Evolutionary conservation across 2,329 filamentous ascomycete genomes (phyloP), one percentile per base, ranked within the genome.

Genomic region (Penicillium sp.): DNA sequence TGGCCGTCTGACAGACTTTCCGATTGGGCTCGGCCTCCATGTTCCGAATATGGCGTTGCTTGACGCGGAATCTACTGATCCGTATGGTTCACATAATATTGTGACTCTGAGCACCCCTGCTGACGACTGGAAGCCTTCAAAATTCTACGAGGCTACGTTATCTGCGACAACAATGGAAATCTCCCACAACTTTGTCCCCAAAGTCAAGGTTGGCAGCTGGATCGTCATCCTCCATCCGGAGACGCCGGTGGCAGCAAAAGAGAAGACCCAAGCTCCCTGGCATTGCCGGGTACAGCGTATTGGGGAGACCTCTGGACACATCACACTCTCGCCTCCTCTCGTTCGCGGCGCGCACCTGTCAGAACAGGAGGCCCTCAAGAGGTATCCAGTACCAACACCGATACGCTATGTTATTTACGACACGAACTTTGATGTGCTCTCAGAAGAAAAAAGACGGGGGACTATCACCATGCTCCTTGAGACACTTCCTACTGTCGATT

Each of bases 1-100:
- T 10, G 64, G 53, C 13, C 64, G 68, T 15, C 75, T 89, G 28
- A 79, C 78, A 38, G 82, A 86, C 57, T 85, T 88, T 55, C 87
- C 88, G 0, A 79, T 76, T 40, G 87, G 87, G 1, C 81, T 89
- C 56, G 82, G 81, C 22, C 70, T 89, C 45, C 80, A 76, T 53
- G 82, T 88, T 5, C 85, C 86, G 12, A 12, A 59, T 51, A 19
- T 26, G 33, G 6, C 22, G 33, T 8, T 13, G 3, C 35, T 15
- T 6, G 35, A 37, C 13, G 13, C 13, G 2, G 35, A 37, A 4
- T 15, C 19, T 5, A 9, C 6, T 22, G 19, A 44, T 44, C 40
- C n/a, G 22, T 22, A 10, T 22, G 40, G 19, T 22, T 6, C 8
- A 24, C n/a, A 22, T 4, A 22, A 44, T 19, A 2, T 13, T 13